Base-by-base conservation (phyloP, 768 basidiomycete genomes). In the Termitomyces sp. region DNA sequence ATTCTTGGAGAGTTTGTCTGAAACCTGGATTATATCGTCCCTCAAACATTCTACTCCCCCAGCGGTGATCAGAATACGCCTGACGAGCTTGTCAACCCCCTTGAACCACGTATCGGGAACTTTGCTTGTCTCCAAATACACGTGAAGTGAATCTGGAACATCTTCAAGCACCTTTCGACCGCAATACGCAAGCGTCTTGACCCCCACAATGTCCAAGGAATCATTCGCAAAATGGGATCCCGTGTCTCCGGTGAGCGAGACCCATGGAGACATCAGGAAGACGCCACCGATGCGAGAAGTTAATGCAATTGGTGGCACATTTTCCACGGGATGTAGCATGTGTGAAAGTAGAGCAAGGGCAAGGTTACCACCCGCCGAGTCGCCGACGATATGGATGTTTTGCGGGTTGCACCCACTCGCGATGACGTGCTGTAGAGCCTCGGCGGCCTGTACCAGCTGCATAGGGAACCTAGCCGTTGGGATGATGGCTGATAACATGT, bases 261-360 rank as follows among this genome's bases (percentile, higher is more conserved):
- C 59, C 66, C 69, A 70, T 5, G 71, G 73, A 0, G 73, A 75
- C 65, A 75, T 71, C 40, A 71, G 59, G 35, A 59, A 68, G n/a
- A 62, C 56, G 2, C 70, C 65, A 17, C 64, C 23, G 34, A 73
- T 49, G 3, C 61, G 64, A 9, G 53, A 56, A 3, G 63, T 17
- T 12, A 65, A 58, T 6, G 61, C 50, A 6, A 66, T 47, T 14
- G 53, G 53, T 0, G 61, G 60, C 4, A 68, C 58, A 14, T 31
- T 58, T 14, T 49, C 11, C 31, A 67, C 57, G 1, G 72, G 72
- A 43, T 70, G 72, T 1, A 73, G 63, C 29, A 69, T 64, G 53
- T 71, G 68, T 0, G 69, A 68, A 17, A 73, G 49, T 29, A 70
- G 35, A 34, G 66, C 65, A 23, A 69, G 56, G 5, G 66, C 56